Evolutionary conservation across 2,329 filamentous ascomycete species (phyloP).

Genomic region (Colletotrichum sojae): DNA sequence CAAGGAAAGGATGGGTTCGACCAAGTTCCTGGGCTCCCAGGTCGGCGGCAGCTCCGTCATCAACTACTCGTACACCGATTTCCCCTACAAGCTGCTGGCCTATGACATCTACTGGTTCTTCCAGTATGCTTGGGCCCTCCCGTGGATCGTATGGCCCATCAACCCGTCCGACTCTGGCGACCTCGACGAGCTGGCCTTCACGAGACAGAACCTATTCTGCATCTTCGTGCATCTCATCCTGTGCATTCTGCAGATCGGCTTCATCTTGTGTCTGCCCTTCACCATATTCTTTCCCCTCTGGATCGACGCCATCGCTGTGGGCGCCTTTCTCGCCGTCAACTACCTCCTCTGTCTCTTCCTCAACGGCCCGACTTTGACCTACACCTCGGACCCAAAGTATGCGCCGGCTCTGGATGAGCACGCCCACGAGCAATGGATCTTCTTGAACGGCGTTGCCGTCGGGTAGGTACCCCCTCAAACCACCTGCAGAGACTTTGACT

Average conservation of each 20-base stretch:
- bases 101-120: slow-evolving; percentile 71
- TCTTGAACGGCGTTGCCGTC: slow-evolving; percentile 80
- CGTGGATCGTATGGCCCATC: slow-evolving; percentile 73
- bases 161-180: slow-evolving; percentile 64
- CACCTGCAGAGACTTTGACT: slow-evolving; percentile 10
- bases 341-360: slow-evolving; percentile 64
- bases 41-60: slow-evolving; percentile 70
- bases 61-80: slow-evolving; percentile 73
- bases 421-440: slow-evolving; percentile 81
- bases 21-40: slow-evolving; percentile 71
- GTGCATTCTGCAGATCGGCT: slow-evolving; percentile 69
- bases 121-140: slow-evolving; percentile 68
- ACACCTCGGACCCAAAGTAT: slow-evolving; percentile 67
- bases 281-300: slow-evolving; percentile 64
- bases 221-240: slow-evolving; percentile 72
- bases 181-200: slow-evolving; percentile 76
- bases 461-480: slow-evolving; percentile 60
- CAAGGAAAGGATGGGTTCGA: slow-evolving; percentile 47
- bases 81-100: slow-evolving; percentile 64
- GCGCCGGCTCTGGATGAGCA: slow-evolving; percentile 64
- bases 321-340: slow-evolving; percentile 65
- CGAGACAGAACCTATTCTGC: slow-evolving; percentile 68
- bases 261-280: slow-evolving; percentile 72
- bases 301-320: slow-evolving; percentile 56
- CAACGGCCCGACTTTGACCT: slow-evolving; percentile 66